Evolutionary conservation across 1,284 basidiomycete genomes (phyloP).

Genomic region (Trametes polyzona): DNA sequence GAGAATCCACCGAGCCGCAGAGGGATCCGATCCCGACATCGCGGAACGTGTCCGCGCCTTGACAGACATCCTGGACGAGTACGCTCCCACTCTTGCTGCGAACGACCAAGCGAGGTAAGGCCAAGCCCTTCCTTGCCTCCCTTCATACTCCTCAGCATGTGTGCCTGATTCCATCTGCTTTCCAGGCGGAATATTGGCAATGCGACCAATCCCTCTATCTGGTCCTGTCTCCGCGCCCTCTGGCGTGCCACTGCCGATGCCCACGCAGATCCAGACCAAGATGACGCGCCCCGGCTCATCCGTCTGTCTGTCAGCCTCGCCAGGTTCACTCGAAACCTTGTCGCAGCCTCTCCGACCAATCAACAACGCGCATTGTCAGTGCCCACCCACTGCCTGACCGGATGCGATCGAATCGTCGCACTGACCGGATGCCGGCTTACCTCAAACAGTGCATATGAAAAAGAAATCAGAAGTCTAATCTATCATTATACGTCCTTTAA

Average conservation of each 20-base stretch:
- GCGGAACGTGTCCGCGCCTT: conserved; percentile 26
- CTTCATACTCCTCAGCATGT: conserved; percentile 2
- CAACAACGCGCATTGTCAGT: conserved; percentile 71
- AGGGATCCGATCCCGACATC: conserved; percentile 14
- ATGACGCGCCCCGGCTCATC: conserved; percentile 35
- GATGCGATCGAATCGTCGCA: not conserved
- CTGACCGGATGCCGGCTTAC: not conserved
- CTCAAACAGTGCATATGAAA: conserved; percentile 60
- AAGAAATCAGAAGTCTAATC: conserved; percentile 59
- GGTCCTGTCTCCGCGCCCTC: conserved; percentile 53
- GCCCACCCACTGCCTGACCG: too few species aligned
- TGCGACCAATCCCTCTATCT: conserved; percentile 48
- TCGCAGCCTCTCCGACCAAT: conserved; percentile 67
- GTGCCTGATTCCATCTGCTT: too few species aligned
- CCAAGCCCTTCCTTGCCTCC: not conserved
- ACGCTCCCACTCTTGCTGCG: conserved; percentile 50
- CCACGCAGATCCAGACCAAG: conserved; percentile 41
- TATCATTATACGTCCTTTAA: conserved; percentile 74
- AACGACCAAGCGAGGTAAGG: conserved; percentile 49
- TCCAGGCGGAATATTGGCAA: conserved; percentile 50
- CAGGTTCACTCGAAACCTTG: conserved; percentile 77
- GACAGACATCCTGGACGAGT: conserved; percentile 45
- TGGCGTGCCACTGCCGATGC: conserved; percentile 59
- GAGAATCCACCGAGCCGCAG: conserved; percentile 8
- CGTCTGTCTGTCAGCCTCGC: conserved; percentile 54